These are phyloP conservation scores for Nymphaea thermarum DNA, from an alignment of 164 flowering plant genomes.

Conservation along the genomic window DNA sequence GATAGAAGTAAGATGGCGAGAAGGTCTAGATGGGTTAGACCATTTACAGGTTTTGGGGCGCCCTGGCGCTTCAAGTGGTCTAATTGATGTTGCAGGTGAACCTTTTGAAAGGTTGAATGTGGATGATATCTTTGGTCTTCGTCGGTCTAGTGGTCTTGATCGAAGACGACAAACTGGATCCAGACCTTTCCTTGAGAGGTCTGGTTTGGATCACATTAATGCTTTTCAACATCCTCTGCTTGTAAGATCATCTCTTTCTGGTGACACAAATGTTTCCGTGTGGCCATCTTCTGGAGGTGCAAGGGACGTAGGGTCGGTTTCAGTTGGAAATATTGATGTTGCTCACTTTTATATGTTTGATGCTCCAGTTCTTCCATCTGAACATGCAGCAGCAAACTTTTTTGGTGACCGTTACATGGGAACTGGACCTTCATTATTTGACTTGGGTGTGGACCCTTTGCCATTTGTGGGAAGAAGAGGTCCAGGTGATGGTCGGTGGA, in stretches of 20 bases:
- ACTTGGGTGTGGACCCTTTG: slow-evolving; percentile 66
- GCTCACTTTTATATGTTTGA: slow-evolving; percentile 80
- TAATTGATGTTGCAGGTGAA: slow-evolving; percentile 74
- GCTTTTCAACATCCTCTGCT: slow-evolving; percentile 90
- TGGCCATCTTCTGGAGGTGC: slow-evolving; percentile 53
- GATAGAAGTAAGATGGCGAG: slow-evolving; percentile 89
- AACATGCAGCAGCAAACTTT: slow-evolving; percentile 44
- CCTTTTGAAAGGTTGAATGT: slow-evolving; percentile 86
- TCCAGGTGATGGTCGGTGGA: slow-evolving; percentile 88
- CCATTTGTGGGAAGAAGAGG: slow-evolving; percentile 52
- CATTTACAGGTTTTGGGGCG: slow-evolving; percentile 82
- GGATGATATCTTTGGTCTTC: slow-evolving; percentile 81
- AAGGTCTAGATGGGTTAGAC: slow-evolving; percentile 82
- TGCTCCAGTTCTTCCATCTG: slow-evolving; percentile 69
- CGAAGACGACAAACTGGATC: slow-evolving; percentile 56
- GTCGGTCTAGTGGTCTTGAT: slow-evolving; percentile 61
- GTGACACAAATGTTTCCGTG: slow-evolving; percentile 35
- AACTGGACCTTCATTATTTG: slow-evolving; percentile 53
- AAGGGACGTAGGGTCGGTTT: slow-evolving; percentile 50
- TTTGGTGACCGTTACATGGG: slow-evolving; percentile 58
- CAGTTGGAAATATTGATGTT: slow-evolving; percentile 53
- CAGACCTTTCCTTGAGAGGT: slow-evolving; percentile 52
- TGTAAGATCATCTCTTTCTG: slow-evolving; percentile 56
- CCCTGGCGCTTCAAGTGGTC: slow-evolving; percentile 56
- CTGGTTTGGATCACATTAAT: slow-evolving; percentile 40